Evolutionary conservation across 2,329 filamentous ascomycete species (phyloP), one percentile per base, ranked within the genome.

Genomic region (Penicillium crustosum): DNA sequence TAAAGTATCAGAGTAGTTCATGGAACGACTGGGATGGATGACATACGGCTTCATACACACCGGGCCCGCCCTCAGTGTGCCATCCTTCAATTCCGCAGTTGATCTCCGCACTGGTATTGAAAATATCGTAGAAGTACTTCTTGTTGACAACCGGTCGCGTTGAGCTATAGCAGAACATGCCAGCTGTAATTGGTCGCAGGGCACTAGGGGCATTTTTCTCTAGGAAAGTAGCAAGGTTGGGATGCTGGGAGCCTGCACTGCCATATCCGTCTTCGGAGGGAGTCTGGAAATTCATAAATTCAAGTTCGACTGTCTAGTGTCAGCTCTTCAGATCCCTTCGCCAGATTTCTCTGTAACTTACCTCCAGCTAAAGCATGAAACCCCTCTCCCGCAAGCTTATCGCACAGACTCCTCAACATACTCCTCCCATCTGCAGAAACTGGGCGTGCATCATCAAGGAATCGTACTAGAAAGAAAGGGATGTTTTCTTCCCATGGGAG

Each of bases 121-220:
- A 96, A 50, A 96, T 84, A 55, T 88, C 86, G 71, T 96, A 95
- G 77, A 89, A 96, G 78, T 92, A 96, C 35, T 93, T 89, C 75
- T 94, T 87, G 75, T 95, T 96, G 70, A 93, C 90, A 2, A 92
- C 86, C 0, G 92, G 89, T 27, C 91, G 82, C 8, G 90, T 94
- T 61, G 96, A 80, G 65, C 89, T 93, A 79, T 96, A 96, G 60
- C 91, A 92, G 68, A 96, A 96, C 91, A 96, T 96, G 71, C 92
- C 92, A 68, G 94, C 89, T 7, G 92, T 95, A 49, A 96, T 79
- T n/a, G 88, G 82, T 0, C 90, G 90, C 9, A 96, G 83, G 21
- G 85, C 76, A 45, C 87, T 79, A 10, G 89, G 85, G 0, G 89
- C 83, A 72, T 94, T 91, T 8, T 87, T 79, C 65, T 84, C 82